phyloP scores from a whole-genome alignment of 1,284 basidiomycete genomes.

The Hypsizygus ulmarius region DNA sequence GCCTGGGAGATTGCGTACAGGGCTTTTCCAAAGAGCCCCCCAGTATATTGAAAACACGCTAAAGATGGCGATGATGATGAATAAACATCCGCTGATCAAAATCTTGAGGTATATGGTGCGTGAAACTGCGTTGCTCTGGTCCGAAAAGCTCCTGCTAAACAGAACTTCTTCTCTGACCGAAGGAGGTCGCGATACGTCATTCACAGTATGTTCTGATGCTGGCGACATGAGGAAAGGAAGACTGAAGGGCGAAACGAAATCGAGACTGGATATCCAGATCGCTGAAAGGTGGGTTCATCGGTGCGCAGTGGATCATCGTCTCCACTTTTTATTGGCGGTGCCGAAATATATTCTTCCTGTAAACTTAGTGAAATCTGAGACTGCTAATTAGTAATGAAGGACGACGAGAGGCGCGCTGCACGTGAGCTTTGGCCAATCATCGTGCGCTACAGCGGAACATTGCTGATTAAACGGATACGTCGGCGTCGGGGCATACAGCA shows the following conservation, averaged over 20 bases:
- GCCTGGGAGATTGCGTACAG: slow-evolving; percentile 34
- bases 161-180: not conserved
- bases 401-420: no score
- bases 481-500: no score
- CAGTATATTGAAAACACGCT: slow-evolving; percentile 46
- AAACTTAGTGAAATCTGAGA: no score
- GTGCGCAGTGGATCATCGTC: no score
- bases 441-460: no score
- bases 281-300: no score
- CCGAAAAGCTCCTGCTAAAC: slow-evolving; percentile 24
- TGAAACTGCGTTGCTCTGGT: slow-evolving; percentile 21
- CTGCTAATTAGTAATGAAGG: no score
- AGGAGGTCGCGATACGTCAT: not conserved
- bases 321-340: no score
- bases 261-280: not conserved
- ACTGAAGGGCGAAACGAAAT: not conserved
- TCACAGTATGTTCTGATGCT: not conserved
- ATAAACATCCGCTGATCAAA: slow-evolving; percentile 29
- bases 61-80: slow-evolving; percentile 38
- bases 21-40: slow-evolving; percentile 46
- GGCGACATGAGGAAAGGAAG: not conserved
- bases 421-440: no score
- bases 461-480: no score
- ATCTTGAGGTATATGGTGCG: slow-evolving; percentile 37
- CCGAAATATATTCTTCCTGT: no score